Percentiles rank a stretch among this genome's conserved stretches.
Evolutionary conservation across 177 flowering plant genomes (phyloP).

Genomic region (Vitis hybrid): DNA sequence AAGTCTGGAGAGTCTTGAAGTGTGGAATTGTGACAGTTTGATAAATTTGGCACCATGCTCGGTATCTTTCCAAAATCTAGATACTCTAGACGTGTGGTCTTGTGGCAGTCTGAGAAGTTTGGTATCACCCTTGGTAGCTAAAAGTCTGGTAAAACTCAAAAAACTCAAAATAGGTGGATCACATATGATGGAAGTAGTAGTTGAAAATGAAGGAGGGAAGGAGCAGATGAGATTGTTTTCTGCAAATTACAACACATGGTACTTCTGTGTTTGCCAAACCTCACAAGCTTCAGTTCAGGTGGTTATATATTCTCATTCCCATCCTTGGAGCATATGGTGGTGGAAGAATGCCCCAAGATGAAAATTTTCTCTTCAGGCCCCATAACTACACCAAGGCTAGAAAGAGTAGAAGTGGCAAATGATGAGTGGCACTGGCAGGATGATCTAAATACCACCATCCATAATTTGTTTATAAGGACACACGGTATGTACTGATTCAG

Average conservation of each 20-base stretch:
- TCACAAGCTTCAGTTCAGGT: not conserved
- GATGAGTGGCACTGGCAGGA: not conserved
- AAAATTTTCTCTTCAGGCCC: not conserved
- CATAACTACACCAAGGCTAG: not conserved
- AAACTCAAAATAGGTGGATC: no score
- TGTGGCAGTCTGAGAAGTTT: no score
- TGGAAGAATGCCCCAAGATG: slow-evolving; percentile 1
- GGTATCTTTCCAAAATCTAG: not conserved
- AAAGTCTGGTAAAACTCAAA: no score
- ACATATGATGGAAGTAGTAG: not conserved
- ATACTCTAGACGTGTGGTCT: not conserved
- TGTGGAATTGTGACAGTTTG: not conserved
- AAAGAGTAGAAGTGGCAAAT: not conserved
- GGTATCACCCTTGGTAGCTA: no score
- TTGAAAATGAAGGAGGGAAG: not conserved
- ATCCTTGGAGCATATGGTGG: no score
- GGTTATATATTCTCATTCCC: no score
- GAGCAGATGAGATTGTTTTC: not conserved
- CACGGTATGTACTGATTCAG: not conserved
- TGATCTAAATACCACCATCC: not conserved
- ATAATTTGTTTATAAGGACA: not conserved
- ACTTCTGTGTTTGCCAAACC: not conserved
- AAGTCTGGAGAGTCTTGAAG: not conserved
- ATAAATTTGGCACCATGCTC: not conserved
- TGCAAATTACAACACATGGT: not conserved